These are phyloP conservation scores for Arachnomyces sp. DNA, from an alignment of 2,329 filamentous ascomycete species.

Conservation along the genomic window DNA sequence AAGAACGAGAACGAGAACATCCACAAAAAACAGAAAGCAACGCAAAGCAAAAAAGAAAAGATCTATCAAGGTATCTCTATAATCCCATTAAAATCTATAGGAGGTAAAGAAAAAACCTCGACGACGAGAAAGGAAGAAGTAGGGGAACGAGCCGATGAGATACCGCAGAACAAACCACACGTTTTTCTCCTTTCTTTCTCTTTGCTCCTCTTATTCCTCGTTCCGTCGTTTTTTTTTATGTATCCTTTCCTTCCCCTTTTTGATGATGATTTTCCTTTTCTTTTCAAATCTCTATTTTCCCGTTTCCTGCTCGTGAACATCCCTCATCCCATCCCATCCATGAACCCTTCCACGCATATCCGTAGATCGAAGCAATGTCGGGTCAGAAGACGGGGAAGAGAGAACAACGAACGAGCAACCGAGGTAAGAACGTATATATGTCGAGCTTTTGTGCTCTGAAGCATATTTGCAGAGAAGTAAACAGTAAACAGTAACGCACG, in stretches of 20 bases:
- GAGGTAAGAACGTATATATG: too few species aligned
- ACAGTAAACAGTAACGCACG: too few species aligned
- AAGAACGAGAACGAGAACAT: too few species aligned
- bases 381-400: too few species aligned
- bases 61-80: conserved; percentile 1
- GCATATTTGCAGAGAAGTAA: too few species aligned
- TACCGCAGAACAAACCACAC: neutral
- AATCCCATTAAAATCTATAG: conserved; percentile 1
- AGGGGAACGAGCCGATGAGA: neutral
- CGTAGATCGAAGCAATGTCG: neutral
- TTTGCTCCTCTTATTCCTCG: neutral
- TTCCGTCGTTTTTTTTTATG: neutral
- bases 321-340: neutral
- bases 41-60: neutral
- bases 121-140: conserved; percentile 1
- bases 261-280: neutral
- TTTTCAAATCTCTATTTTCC: conserved; percentile 1
- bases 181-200: conserved; percentile 1
- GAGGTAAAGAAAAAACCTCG: neutral
- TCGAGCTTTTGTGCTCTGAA: too few species aligned
- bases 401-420: too few species aligned
- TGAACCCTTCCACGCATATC: too few species aligned
- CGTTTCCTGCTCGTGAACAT: neutral
- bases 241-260: neutral
- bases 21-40: neutral